phyloP scores from a whole-genome alignment of 1,284 basidiomycete species.

The Moesziomyces sp. region DNA sequence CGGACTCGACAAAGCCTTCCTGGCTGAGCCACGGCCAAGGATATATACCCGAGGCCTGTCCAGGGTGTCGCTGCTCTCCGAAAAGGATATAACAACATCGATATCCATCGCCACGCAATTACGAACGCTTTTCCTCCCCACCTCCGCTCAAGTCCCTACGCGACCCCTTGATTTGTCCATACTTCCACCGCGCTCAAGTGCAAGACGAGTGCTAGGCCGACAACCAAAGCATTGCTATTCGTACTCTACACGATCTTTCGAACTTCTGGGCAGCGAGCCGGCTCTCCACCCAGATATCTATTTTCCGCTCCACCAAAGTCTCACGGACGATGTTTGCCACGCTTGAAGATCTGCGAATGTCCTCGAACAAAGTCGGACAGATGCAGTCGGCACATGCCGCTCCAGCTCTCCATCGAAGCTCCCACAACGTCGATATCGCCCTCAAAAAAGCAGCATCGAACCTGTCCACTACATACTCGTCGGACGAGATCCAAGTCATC shows the following conservation, averaged over 20 bases:
- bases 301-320: neutral
- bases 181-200: too few relatives aligned
- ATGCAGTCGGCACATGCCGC: neutral
- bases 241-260: too few relatives aligned
- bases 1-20: neutral
- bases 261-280: too few relatives aligned
- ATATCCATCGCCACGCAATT: conserved; percentile 8
- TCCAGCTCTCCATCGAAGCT: neutral
- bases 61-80: neutral
- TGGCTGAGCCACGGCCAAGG: neutral
- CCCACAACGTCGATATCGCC: neutral
- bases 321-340: conserved; percentile 17
- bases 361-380: neutral
- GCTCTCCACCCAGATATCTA: neutral
- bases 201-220: too few relatives aligned
- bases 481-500: conserved; percentile 41
- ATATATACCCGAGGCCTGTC: conserved; percentile 14
- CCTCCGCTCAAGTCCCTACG: neutral
- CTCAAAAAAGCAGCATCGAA: neutral
- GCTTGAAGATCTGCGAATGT: conserved; percentile 17
- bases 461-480: conserved; percentile 2
- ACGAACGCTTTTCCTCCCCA: neutral
- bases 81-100: neutral
- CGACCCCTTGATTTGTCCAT: too few relatives aligned
- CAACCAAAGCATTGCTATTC: too few relatives aligned